Evolutionary conservation across 192 early-diverging fungal genomes (phyloP).

Genomic region (Dissophora ornata): DNA sequence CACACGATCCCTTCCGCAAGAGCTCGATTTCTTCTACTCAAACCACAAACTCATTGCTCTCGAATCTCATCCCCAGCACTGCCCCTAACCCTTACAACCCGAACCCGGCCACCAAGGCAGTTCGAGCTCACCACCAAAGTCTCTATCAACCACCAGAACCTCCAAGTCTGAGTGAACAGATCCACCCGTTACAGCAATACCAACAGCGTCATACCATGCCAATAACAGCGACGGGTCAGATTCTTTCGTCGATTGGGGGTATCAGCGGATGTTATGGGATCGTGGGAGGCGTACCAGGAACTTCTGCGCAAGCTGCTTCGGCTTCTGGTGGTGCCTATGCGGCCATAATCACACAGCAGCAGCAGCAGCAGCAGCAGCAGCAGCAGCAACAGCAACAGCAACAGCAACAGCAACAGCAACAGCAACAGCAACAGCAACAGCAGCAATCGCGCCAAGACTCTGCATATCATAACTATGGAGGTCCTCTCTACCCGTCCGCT

Average conservation of each 20-base stretch:
- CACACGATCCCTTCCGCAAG: constrained; percentile 38
- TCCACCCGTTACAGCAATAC: not conserved
- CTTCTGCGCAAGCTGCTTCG: not conserved
- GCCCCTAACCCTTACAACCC: not conserved
- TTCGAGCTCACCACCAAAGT: constrained; percentile 10
- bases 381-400: no score
- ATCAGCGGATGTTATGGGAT: constrained; percentile 30
- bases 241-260: constrained; percentile 29
- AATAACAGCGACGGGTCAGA: constrained; percentile 25
- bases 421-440: constrained; percentile 7
- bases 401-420: no score
- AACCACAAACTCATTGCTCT: not conserved
- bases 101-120: not conserved
- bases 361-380: no score
- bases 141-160: constrained; percentile 33
- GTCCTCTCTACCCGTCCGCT: no score
- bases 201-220: constrained; percentile 1
- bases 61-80: not conserved
- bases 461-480: not conserved
- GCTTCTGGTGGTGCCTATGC: not conserved
- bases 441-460: no score
- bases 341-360: no score
- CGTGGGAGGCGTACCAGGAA: constrained; percentile 14
- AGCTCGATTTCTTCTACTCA: constrained; percentile 12
- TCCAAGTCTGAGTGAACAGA: not conserved